A percentile compares a stretch with the other conserved stretches of the same genome.
Evolutionary conservation across 768 basidiomycete species (phyloP).

Genomic region (Lactarius evosmus): DNA sequence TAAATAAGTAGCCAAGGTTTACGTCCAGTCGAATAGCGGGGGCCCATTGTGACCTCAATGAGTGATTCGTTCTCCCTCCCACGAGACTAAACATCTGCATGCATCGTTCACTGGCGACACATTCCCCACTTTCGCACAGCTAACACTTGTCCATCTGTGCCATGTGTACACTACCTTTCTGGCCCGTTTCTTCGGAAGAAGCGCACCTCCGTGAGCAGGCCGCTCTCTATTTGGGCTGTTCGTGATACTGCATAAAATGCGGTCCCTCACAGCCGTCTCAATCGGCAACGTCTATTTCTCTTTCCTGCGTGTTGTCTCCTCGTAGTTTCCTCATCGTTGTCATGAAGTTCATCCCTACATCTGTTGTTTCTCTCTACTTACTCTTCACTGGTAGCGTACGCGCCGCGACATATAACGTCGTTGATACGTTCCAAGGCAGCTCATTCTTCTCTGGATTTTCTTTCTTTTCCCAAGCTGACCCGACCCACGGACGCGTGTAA

Average conservation of each 20-base stretch:
- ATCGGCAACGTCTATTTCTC: background rate
- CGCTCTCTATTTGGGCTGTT: background rate
- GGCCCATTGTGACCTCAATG: background rate
- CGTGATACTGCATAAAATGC: conserved; percentile 3
- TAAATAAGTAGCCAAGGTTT: background rate
- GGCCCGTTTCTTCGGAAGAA: background rate
- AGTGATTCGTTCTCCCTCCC: background rate
- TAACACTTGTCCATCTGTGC: background rate
- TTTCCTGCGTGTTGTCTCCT: background rate
- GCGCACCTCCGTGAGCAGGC: background rate
- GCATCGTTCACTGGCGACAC: background rate
- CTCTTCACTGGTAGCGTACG: conserved; percentile 37
- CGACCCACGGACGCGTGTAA: conserved; percentile 67
- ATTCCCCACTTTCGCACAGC: background rate
- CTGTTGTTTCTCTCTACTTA: background rate
- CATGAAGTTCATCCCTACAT: conserved; percentile 5
- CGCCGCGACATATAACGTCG: conserved; percentile 45
- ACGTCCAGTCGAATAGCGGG: background rate
- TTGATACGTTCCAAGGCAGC: conserved; percentile 45
- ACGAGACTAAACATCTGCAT: background rate
- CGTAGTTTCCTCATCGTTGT: background rate
- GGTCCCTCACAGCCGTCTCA: background rate
- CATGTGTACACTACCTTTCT: background rate
- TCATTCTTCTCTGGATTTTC: conserved; percentile 52
- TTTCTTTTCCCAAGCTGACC: conserved; percentile 51